Evolutionary conservation across 73 alveolate genomes (phyloP).

Genomic region (Tetrahymena malaccensis): DNA sequence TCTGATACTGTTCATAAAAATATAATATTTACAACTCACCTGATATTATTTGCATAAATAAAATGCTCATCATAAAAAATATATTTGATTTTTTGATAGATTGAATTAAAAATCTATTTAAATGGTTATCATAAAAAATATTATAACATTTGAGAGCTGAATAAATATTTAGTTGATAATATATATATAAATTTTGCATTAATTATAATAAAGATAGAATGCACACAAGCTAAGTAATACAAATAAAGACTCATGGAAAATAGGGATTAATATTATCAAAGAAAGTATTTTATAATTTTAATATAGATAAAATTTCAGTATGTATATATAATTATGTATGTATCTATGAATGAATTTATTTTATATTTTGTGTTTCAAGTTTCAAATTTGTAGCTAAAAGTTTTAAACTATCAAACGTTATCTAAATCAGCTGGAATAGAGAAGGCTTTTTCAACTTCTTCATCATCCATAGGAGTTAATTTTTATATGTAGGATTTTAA

Average conservation of each 20-base stretch:
- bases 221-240: neutral
- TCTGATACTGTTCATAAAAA: too few species aligned
- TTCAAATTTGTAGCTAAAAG: neutral
- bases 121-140: too few species aligned
- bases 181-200: neutral
- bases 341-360: neutral
- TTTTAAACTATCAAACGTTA: neutral
- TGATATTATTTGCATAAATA: too few species aligned
- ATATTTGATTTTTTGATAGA: too few species aligned
- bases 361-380: too few species aligned
- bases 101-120: too few species aligned
- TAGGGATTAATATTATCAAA: neutral
- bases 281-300: neutral
- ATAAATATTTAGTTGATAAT: neutral
- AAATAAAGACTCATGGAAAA: neutral
- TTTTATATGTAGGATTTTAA: neutral
- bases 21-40: too few species aligned
- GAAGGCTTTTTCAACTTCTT: neutral
- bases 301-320: neutral
- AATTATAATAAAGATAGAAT: neutral
- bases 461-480: neutral
- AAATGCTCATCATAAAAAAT: too few species aligned
- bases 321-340: neutral
- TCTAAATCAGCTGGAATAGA: neutral
- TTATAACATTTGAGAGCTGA: neutral